A percentile compares a stretch with the other conserved stretches of the same genome.
Evolutionary conservation across 306 rosid species (phyloP).

Genomic region (Hylodesmum podocarpum): DNA sequence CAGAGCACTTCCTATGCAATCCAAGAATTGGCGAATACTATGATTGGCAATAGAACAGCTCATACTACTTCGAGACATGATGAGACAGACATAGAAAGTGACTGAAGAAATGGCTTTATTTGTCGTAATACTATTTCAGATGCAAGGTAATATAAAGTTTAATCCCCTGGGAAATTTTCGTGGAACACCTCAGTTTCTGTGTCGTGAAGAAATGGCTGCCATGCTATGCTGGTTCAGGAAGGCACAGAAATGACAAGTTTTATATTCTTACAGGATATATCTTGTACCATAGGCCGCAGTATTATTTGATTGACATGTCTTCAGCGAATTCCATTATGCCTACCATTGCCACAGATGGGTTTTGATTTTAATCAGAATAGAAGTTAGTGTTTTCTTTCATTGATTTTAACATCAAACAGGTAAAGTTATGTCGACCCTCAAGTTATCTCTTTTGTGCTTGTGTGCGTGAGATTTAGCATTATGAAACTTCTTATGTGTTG

Average conservation of each 20-base stretch:
- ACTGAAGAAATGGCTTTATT: conserved; percentile 36
- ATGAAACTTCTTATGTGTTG: neutral
- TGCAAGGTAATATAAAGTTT: neutral
- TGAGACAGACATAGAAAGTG: conserved; percentile 53
- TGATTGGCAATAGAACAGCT: conserved; percentile 49
- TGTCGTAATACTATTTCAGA: neutral
- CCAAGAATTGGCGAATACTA: conserved; percentile 56
- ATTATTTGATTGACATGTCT: neutral
- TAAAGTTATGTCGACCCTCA: neutral
- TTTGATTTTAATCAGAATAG: neutral
- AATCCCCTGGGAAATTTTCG: neutral
- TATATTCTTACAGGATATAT: neutral
- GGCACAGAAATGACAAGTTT: neutral
- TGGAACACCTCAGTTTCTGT: neutral
- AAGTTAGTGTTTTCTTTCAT: neutral
- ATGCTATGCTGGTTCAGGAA: neutral
- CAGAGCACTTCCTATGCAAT: conserved; percentile 65
- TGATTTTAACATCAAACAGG: neutral
- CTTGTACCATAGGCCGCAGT: neutral
- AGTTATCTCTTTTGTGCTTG: neutral
- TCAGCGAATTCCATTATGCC: neutral
- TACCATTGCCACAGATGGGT: neutral
- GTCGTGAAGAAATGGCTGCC: neutral
- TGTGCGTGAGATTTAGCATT: neutral
- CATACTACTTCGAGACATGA: conserved; percentile 31